phyloP scores from a whole-genome alignment of 139 green algal species.

The Coelastrella sp. region DNA sequence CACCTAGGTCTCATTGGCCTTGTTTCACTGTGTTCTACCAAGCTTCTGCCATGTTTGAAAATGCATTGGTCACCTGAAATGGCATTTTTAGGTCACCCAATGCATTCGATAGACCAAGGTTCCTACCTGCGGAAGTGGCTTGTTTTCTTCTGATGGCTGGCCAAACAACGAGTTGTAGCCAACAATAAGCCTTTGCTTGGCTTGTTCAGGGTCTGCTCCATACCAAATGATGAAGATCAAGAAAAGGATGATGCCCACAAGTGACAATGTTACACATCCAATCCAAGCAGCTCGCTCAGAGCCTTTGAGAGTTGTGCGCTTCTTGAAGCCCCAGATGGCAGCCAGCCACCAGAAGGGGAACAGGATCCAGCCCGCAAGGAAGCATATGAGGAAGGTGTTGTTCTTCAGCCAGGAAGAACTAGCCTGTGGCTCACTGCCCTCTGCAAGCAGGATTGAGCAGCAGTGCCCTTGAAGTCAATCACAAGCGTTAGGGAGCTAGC shows the following conservation, averaged over 20 bases:
- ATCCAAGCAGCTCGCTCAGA: background rate
- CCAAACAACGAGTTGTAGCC: background rate
- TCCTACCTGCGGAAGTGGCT: too few relatives aligned
- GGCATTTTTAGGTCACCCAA: too few relatives aligned
- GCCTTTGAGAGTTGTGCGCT: background rate
- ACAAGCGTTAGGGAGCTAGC: too few relatives aligned
- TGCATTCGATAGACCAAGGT: too few relatives aligned
- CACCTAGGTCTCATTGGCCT: too few relatives aligned
- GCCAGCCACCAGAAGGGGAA: slow-evolving; percentile 25
- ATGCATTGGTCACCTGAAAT: too few relatives aligned
- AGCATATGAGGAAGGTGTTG: background rate
- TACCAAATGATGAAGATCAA: slow-evolving; percentile 34
- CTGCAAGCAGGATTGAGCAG: too few relatives aligned
- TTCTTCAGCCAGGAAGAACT: slow-evolving; percentile 11
- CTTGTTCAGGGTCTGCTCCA: background rate
- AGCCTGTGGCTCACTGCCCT: too few relatives aligned
- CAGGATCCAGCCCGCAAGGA: background rate
- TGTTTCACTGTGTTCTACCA: too few relatives aligned
- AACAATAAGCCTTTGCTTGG: background rate
- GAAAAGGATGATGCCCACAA: background rate
- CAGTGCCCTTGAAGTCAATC: too few relatives aligned
- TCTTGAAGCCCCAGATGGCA: slow-evolving; percentile 1
- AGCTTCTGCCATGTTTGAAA: too few relatives aligned
- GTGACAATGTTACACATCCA: background rate
- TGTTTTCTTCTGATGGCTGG: too few relatives aligned